phyloP scores from a whole-genome alignment of 768 basidiomycete species.

The Nevesoporus exiguus region DNA sequence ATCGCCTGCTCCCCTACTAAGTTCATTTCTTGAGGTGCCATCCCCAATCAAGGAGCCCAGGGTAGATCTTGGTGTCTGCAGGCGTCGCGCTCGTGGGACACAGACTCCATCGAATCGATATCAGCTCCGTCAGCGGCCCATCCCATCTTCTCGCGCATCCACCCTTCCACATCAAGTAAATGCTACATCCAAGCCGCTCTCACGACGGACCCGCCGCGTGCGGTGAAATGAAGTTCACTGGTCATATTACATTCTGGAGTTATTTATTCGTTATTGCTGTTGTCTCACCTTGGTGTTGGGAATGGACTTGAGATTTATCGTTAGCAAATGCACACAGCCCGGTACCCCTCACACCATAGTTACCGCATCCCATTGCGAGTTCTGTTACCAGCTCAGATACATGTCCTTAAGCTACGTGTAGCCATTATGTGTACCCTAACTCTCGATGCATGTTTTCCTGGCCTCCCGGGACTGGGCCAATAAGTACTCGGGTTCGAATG shows the following conservation, averaged over 20 bases:
- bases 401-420: constrained; percentile 3
- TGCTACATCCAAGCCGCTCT: constrained; percentile 11
- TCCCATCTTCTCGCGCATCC: constrained; percentile 11
- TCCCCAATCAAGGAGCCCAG: constrained; percentile 7
- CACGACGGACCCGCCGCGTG: constrained; percentile 14
- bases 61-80: constrained; percentile 4
- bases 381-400: background rate
- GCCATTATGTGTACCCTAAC: constrained; percentile 9
- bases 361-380: background rate
- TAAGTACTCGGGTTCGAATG: background rate
- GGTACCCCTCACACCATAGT: background rate
- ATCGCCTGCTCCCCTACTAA: constrained; percentile 6
- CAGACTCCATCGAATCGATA: constrained; percentile 23
- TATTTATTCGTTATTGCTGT: constrained; percentile 39
- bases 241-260: constrained; percentile 1
- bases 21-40: constrained; percentile 9
- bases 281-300: constrained; percentile 19
- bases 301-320: constrained; percentile 5
- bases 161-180: constrained; percentile 15
- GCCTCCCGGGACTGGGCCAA: too few relatives aligned
- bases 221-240: constrained; percentile 3
- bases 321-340: constrained; percentile 1
- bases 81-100: constrained; percentile 9
- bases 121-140: constrained; percentile 30
- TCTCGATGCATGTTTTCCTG: background rate